Base-by-base conservation (phyloP, 2,329 filamentous ascomycete genomes). In the Allantophomopsis cytisporea region DNA sequence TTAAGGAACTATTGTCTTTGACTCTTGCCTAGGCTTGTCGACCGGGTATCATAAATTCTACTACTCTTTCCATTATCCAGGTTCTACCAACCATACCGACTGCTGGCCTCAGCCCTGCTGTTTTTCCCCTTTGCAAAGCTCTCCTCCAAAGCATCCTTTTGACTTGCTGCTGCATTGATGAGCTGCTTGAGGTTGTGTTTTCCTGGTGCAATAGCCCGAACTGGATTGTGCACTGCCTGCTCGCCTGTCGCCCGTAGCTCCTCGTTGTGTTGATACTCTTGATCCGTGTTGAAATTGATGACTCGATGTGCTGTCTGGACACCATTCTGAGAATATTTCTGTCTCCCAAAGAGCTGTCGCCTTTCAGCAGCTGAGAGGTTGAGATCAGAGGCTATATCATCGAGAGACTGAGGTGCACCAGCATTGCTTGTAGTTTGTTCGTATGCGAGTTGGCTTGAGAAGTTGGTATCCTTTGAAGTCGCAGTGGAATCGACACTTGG, bases 121-220 rank as follows among this genome's bases (percentile, higher is more conserved):
- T 71, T 74, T 62, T 74, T 79, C 5, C 86, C 84, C 48, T 79
- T 68, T 15, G 86, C 86, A 64, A 94, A 95, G 56, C 84, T 88
- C 54, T 96, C 89, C 60, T 95, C 87, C 48, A 95, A 63, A 2
- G 86, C 87, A 10, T 94, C 86, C 54, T 79, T 78, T 61, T 96
- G 87, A 45, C 70, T 83, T 48, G 76, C 76, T 18, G 84, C 88
- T 44, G 82, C 82, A 59, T 77, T 86, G 48, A 96, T 83, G 50
- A 96, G 68, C 63, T 94, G 87, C 54, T 80, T 79, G 57, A 96
- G 66, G 52, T 74, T 93, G 61, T 95, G 87, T 64, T 95, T 95
- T 43, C 86, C 84, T 3, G 87, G 83, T 17, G 84, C 79, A 54
- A 94, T 81, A 2, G 80, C 66, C 38, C 86, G 80, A 41, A 95